These are phyloP conservation scores for Fagopyrum esculentum DNA, from an alignment of 148 eudicot species.

Conservation along the genomic window DNA sequence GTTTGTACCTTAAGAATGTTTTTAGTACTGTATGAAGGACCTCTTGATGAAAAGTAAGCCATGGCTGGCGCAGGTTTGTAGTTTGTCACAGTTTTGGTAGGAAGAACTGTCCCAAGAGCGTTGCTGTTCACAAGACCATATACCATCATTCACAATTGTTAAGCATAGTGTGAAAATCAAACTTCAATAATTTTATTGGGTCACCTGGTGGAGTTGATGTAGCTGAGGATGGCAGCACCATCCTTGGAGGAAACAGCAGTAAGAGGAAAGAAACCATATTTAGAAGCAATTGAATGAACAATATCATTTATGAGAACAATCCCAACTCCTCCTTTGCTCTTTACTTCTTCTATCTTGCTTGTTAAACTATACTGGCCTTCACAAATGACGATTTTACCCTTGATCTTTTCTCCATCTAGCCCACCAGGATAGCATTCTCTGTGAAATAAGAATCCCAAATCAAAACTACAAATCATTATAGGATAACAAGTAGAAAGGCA, in stretches of 20 bases:
- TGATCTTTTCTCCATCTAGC: constrained; percentile 29
- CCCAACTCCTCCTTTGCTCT: constrained; percentile 35
- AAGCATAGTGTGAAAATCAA: not conserved
- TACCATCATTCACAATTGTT: not conserved
- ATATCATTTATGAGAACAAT: constrained; percentile 30
- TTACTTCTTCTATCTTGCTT: constrained; percentile 19
- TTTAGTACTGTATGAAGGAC: constrained; percentile 35
- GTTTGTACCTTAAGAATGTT: constrained; percentile 50
- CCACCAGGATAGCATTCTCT: constrained; percentile 48
- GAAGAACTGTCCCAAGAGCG: constrained; percentile 47
- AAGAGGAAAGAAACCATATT: constrained; percentile 29
- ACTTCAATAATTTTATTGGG: not conserved
- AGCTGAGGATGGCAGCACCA: constrained; percentile 29
- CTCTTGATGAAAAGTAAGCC: constrained; percentile 57
- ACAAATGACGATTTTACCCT: constrained; percentile 54
- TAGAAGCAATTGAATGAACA: constrained; percentile 24
- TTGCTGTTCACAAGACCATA: constrained; percentile 28
- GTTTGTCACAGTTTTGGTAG: constrained; percentile 25
- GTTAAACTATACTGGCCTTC: constrained; percentile 15
- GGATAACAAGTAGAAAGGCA: not conserved
- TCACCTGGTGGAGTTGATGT: constrained; percentile 51
- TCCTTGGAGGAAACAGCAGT: constrained; percentile 43
- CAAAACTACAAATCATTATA: not conserved
- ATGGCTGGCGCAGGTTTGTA: constrained; percentile 63
- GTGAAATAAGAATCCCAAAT: constrained; percentile 6